Evolutionary conservation across 164 flowering plant species (phyloP), one percentile per base, ranked within the genome.

Genomic region (Sedum album): DNA sequence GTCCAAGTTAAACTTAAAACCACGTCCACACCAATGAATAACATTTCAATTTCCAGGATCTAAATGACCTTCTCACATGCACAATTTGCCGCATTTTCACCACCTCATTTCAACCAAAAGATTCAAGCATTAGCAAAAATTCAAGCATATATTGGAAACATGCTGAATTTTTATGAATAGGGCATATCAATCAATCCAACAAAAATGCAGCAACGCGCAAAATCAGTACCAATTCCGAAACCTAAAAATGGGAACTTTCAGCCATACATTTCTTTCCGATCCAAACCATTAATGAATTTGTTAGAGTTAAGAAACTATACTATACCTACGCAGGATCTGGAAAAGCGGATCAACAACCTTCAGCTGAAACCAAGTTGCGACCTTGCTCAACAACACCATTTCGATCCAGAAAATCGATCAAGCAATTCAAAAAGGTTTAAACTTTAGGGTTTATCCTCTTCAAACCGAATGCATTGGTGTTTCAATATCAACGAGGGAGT

Each of bases 381-480:
- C 28, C 33, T 28, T 57, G 33, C 28, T 57, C 62, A 28, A 0
- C 31, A 57, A 14, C 5, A 57, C 3, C 62, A 28, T 57, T 28
- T 33, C 31, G 31, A 57, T 57, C 20, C 31, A 30, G 20, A 26
- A n/a, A 28, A 3, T 7, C 28, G 31, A 57, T 57, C 62, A 25
- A 53, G 28, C 8, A 5, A 30, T 23, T 21, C 20, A 57, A 14
- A 26, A 57, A 57, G 33, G 15, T 28, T 18, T 20, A 13, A 20
- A 57, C 62, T 57, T 57, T 28, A 28, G 62, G 62, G 62, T 57
- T 57, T 57, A 57, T 51, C n/a, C 53, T 48, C 57, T 26, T 5
- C 33, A 26, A 10, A 35, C 30, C 61, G 0, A 23, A 31, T 2
- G 61, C 31, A 55, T 10, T 21, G 61, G 9, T 11, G 15, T 11